A percentile compares a stretch with the other conserved stretches of the same genome.
phyloP scores from a whole-genome alignment of 208 protist species.

The Wallacemonas sp. region DNA sequence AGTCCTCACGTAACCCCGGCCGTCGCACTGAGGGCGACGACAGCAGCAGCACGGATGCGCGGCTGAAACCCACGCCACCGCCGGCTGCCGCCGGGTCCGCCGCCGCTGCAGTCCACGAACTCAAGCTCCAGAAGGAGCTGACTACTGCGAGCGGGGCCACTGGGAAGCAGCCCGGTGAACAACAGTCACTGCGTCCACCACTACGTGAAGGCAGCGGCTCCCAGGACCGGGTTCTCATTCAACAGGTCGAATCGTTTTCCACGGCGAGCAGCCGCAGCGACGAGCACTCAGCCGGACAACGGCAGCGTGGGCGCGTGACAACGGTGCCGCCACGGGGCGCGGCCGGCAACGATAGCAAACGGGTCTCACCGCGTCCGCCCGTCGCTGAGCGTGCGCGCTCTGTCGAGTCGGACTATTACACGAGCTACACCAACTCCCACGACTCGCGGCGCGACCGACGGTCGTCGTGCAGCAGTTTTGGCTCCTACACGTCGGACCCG shows the following conservation, averaged over 20 bases:
- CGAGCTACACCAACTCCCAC: not conserved
- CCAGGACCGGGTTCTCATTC: not conserved
- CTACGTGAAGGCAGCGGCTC: no score
- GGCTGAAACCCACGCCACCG: slow-evolving; percentile 8
- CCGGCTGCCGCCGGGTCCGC: slow-evolving; percentile 30
- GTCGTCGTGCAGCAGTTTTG: slow-evolving; percentile 27
- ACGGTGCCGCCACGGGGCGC: not conserved
- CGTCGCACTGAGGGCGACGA: not conserved
- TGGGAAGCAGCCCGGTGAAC: no score
- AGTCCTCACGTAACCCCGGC: not conserved
- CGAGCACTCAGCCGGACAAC: not conserved
- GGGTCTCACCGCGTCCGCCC: no score
- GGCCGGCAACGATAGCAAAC: no score
- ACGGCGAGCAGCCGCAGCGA: not conserved
- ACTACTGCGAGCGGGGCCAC: no score
- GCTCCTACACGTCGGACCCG: slow-evolving; percentile 12
- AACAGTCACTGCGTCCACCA: no score
- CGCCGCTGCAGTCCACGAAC: slow-evolving; percentile 24
- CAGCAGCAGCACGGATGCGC: not conserved
- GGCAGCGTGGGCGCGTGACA: not conserved
- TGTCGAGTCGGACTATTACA: not conserved
- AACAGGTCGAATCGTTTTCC: slow-evolving; percentile 4
- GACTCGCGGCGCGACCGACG: no score
- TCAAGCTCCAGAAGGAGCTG: slow-evolving; percentile 17
- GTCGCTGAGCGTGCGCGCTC: not conserved